Base-by-base conservation (phyloP, 495 filamentous ascomycete genomes). In the Darksidea phi region DNA sequence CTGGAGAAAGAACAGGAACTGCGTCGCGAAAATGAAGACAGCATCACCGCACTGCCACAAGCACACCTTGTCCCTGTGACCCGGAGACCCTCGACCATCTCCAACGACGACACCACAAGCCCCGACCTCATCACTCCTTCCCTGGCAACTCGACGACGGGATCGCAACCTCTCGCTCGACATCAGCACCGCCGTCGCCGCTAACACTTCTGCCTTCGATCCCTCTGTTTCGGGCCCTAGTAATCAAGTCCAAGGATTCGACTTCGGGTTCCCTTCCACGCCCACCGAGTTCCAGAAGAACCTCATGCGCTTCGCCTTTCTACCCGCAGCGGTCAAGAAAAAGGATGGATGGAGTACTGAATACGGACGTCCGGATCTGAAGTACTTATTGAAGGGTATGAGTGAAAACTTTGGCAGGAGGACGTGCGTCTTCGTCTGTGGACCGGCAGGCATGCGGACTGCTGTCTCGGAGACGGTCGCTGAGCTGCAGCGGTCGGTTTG, bases 351-450 rank as follows among this genome's bases (percentile, higher is more conserved):
- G 88, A 86, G 82, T 55, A 89, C 92, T 5, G 93, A 97, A 72
- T 97, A 96, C 73, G 90, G 89, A n/a, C 85, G 94, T 0, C 93
- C 93, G 0, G 85, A 95, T 61, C 80, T 97, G 26, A 84, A 88
- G 1, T 88, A 87, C 70, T 90, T 95, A 81, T 79, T 97, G 34
- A 83, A 81, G 52, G 84, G 90, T 54, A 86, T 88, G 79, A 89
- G 90, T 0, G 82, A 86, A 41, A 86, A 82, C 34, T 88, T 95
- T 53, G 93, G 93, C 6, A 77, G 87, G 52, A 77, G 92, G 54
- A 91, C 92, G 0, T 95, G 93, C 64, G 89, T 97, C 10, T 97
- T 94, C 70, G 93, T 97, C 32, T 96, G 93, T 67, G 91, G 94
- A 0, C 91, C 93, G 25, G 86, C 89, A 20, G 76, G 80, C 49